Percentiles rank a stretch among this genome's conserved stretches.
Conservation (phyloP, 2,329 filamentous ascomycete species). For the Penicillium hordei region DNA sequence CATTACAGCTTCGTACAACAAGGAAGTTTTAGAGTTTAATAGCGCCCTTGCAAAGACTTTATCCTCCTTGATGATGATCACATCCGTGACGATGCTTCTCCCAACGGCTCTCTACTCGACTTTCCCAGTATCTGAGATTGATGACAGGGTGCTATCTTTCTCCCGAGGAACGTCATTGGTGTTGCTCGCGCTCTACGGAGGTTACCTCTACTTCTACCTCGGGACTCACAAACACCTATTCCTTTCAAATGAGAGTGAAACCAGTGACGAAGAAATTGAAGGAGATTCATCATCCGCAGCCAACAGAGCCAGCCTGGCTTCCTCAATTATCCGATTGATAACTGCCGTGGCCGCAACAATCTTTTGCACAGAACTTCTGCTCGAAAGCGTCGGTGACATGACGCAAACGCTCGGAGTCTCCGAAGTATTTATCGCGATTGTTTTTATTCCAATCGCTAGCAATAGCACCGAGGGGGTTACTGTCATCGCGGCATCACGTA, state of each 20-base stretch:
- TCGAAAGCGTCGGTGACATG: constrained; percentile 65
- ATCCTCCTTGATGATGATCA: constrained; percentile 65
- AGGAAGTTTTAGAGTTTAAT: constrained; percentile 60
- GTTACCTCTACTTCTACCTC: constrained; percentile 72
- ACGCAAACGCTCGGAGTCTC: constrained; percentile 64
- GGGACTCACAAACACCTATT: constrained; percentile 69
- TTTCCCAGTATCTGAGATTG: constrained; percentile 40
- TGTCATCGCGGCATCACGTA: constrained; percentile 67
- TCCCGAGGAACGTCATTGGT: constrained; percentile 71
- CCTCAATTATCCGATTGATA: constrained; percentile 6
- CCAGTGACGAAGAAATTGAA: not conserved
- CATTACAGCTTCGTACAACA: constrained; percentile 65
- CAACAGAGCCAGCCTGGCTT: not conserved
- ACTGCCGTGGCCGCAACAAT: constrained; percentile 60
- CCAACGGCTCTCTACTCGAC: constrained; percentile 67
- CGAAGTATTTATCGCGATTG: constrained; percentile 71
- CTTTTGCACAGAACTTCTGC: constrained; percentile 68
- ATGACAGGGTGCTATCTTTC: constrained; percentile 62
- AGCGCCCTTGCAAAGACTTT: constrained; percentile 39
- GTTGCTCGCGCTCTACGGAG: constrained; percentile 64
- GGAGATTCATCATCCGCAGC: not conserved
- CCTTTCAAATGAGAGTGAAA: constrained; percentile 39
- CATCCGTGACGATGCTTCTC: constrained; percentile 69
- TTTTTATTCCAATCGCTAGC: constrained; percentile 70
- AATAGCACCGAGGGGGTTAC: constrained; percentile 74